A percentile compares a stretch with the other conserved stretches of the same genome.
phyloP scores from a whole-genome alignment of 306 rosid genomes.

The Medicago arabica region DNA sequence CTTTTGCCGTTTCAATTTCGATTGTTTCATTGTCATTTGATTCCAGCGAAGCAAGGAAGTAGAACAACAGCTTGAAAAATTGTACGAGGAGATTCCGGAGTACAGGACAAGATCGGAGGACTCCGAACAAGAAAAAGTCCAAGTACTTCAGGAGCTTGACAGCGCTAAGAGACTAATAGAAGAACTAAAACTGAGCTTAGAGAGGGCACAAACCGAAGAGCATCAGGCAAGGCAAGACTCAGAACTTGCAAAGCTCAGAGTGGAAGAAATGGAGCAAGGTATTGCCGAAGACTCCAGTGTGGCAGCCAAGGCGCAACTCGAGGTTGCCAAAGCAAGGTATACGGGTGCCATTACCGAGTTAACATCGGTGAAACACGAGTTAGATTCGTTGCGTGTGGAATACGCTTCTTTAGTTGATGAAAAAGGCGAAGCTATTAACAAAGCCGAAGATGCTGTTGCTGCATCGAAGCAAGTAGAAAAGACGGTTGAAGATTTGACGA shows the following conservation, averaged over 20 bases:
- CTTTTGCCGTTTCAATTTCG: neutral
- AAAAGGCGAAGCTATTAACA: slow-evolving; percentile 61
- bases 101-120: slow-evolving; percentile 61
- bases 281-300: slow-evolving; percentile 91
- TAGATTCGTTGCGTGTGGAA: slow-evolving; percentile 68
- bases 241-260: slow-evolving; percentile 93
- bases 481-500: slow-evolving; percentile 86
- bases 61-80: slow-evolving; percentile 83
- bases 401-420: slow-evolving; percentile 75
- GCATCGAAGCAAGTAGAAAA: slow-evolving; percentile 89
- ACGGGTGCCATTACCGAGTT: slow-evolving; percentile 78
- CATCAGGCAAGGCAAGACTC: slow-evolving; percentile 94
- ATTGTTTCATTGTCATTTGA: neutral
- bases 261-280: slow-evolving; percentile 99
- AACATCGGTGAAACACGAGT: slow-evolving; percentile 68
- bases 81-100: slow-evolving; percentile 72
- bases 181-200: slow-evolving; percentile 90
- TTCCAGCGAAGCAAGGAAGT: slow-evolving; percentile 77
- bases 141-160: slow-evolving; percentile 80
- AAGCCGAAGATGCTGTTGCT: slow-evolving; percentile 72
- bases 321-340: slow-evolving; percentile 92
- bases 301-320: slow-evolving; percentile 95
- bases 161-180: slow-evolving; percentile 81
- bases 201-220: slow-evolving; percentile 94
- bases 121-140: slow-evolving; percentile 64